phyloP scores from a whole-genome alignment of 2,329 filamentous ascomycete species.

The Xylaria sp. region DNA sequence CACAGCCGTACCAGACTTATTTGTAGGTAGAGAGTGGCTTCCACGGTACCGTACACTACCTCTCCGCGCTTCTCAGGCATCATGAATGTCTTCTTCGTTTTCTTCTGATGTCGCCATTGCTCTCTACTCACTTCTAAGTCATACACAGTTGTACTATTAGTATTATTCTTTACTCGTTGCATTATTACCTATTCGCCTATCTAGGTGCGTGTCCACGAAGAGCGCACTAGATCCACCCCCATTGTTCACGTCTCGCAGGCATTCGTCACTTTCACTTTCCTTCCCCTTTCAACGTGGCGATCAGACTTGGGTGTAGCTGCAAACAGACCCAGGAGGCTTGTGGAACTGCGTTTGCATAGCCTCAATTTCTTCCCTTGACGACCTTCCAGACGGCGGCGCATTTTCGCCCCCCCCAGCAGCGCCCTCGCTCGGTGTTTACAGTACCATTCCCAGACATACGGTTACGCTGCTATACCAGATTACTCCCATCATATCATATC shows the following conservation, averaged over 20 bases:
- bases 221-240: conserved; percentile 12
- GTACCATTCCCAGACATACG: conserved; percentile 32
- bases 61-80: background rate
- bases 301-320: conserved; percentile 26
- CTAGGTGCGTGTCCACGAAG: conserved; percentile 1
- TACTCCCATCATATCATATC: conserved; percentile 33
- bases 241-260: background rate
- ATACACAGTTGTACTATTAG: too few species aligned
- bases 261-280: background rate
- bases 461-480: conserved; percentile 34
- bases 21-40: background rate
- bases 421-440: conserved; percentile 24
- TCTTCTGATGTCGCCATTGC: conserved; percentile 15
- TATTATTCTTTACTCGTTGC: background rate
- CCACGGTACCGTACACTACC: background rate
- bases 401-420: conserved; percentile 14
- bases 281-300: conserved; percentile 17
- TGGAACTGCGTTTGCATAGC: conserved; percentile 33
- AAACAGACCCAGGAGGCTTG: conserved; percentile 26
- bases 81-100: conserved; percentile 1
- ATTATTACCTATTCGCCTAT: background rate
- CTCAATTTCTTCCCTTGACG: conserved; percentile 31
- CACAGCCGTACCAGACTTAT: background rate
- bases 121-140: conserved; percentile 14
- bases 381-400: conserved; percentile 13